Base-by-base conservation (phyloP, 192 early-diverging fungal genomes). In the Gonapodya prolifera region DNA sequence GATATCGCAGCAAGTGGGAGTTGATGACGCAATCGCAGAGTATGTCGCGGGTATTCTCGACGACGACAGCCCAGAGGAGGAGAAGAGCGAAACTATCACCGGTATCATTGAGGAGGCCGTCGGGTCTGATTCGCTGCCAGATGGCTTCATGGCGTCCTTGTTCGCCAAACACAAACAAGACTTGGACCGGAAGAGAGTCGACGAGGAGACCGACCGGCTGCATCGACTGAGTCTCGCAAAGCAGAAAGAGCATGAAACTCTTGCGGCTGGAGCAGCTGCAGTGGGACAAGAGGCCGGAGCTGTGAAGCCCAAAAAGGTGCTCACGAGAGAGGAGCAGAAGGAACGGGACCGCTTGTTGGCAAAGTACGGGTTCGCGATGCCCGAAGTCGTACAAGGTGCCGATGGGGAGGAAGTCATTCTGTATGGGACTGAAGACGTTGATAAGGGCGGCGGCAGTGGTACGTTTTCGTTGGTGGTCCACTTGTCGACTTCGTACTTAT, bases 1-100 rank as follows among this genome's bases (percentile, higher is more conserved):
- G 91, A 86, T 29, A 93, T 89, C 78, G 90, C 86, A 33, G 77
- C 70, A 35, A 91, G 84, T 23, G 85, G 86, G 16, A 92, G 93
- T 35, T 88, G 89, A 23, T 32, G 78, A 91, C 81, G 87, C 89
- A 1, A 86, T 88, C 75, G 81, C 84, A 13, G 91, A 92, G 73
- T 93, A 92, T 80, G 89, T 92, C 75, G 82, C 84, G 30, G 88
- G 90, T 61, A 85, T 93, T 34, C 84, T 87, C 0, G 80, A 85
- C 23, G 90, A 93, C 36, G 91, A 90, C 34, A 83, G 85, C 2
- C 83, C 91, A 75, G 86, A 87, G 31, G 85, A 88, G 31, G 92
- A 93, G 75, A 89, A 89, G 75, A 80, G 82, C 18, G 91, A 91
- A 75, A 89, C 88, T 34, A 88, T 93, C n/a, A 70, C 81, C 29